Conservation (phyloP, 2,329 filamentous ascomycete genomes). For the Nemania serpens region DNA sequence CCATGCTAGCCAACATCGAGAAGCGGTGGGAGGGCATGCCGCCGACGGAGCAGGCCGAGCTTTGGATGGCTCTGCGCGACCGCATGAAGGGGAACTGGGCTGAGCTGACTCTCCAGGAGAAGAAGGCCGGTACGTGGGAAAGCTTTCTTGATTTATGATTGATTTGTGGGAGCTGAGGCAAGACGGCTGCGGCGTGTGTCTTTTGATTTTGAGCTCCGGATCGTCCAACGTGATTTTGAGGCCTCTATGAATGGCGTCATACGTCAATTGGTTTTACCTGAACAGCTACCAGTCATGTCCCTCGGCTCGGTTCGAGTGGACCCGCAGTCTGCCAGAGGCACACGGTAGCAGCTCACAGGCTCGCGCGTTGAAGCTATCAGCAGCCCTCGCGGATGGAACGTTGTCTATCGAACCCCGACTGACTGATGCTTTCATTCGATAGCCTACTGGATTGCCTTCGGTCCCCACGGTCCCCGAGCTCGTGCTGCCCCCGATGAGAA, state of each 20-base stretch:
- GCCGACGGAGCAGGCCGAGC: slow-evolving; percentile 96
- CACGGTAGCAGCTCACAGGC: slow-evolving; percentile 16
- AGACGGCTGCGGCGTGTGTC: not conserved
- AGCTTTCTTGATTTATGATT: not conserved
- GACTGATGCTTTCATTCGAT: slow-evolving; percentile 44
- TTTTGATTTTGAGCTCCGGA: too few species aligned
- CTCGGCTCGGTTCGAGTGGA: slow-evolving; percentile 31
- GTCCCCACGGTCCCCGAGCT: slow-evolving; percentile 91
- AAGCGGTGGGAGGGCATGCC: slow-evolving; percentile 99
- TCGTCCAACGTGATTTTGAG: not conserved
- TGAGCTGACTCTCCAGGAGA: slow-evolving; percentile 93
- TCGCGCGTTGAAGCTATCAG: slow-evolving; percentile 8
- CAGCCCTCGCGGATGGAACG: not conserved
- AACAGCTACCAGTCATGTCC: slow-evolving; percentile 12
- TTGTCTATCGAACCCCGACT: slow-evolving; percentile 36
- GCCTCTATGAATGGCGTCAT: slow-evolving; percentile 2
- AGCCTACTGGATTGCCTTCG: slow-evolving; percentile 99
- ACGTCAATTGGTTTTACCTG: slow-evolving; percentile 4
- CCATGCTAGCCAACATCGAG: slow-evolving; percentile 96
- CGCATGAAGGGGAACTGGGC: slow-evolving; percentile 98
- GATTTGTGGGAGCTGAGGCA: not conserved
- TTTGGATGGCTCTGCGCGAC: slow-evolving; percentile 98
- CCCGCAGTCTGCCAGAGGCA: slow-evolving; percentile 26
- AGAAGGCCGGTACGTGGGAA: slow-evolving; percentile 89
- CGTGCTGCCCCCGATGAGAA: slow-evolving; percentile 81